Percentiles rank a stretch among this genome's conserved stretches.
Evolutionary conservation across 2,329 filamentous ascomycete genomes (phyloP).

Genomic region (Neocatenulostroma microsporum): DNA sequence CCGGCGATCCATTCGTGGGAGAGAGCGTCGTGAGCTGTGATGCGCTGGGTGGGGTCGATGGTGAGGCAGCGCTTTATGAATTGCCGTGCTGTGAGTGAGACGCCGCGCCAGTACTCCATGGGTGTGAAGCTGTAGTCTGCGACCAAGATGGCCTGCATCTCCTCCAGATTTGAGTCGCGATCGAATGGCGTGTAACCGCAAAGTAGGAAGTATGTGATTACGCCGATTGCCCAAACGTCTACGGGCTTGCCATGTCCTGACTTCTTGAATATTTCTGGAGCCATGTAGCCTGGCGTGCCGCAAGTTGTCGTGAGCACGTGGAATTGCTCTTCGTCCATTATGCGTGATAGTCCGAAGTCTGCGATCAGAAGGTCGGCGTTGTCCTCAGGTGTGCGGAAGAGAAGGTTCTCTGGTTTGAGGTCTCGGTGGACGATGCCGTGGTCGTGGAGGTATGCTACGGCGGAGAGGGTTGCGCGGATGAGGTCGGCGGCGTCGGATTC

Average conservation of each 20-base stretch:
- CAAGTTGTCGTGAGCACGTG: constrained; percentile 96
- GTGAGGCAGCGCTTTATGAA: constrained; percentile 91
- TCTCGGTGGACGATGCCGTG: constrained; percentile 98
- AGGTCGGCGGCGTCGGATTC: constrained; percentile 94
- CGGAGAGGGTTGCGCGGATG: constrained; percentile 87
- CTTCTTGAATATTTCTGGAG: constrained; percentile 98
- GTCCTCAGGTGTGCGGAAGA: constrained; percentile 95
- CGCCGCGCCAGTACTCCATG: constrained; percentile 90
- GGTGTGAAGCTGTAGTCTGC: constrained; percentile 96
- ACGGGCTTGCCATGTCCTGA: constrained; percentile 96
- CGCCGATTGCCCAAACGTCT: constrained; percentile 95
- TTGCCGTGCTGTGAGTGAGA: constrained; percentile 73
- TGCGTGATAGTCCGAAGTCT: constrained; percentile 88
- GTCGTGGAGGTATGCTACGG: constrained; percentile 97
- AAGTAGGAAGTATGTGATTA: constrained; percentile 97
- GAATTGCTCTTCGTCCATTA: constrained; percentile 99
- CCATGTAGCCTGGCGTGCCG: constrained; percentile 98
- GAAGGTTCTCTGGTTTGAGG: constrained; percentile 91
- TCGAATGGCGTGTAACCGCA: constrained; percentile 98
- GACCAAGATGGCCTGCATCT: constrained; percentile 97
- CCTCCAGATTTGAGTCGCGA: constrained; percentile 92
- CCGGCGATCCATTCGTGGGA: constrained; percentile 59
- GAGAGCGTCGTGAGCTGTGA: constrained; percentile 77
- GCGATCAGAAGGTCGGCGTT: constrained; percentile 95
- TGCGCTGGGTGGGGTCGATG: constrained; percentile 75